Conservation (phyloP, 306 rosid genomes). For the Astragalus glycyphyllos region DNA sequence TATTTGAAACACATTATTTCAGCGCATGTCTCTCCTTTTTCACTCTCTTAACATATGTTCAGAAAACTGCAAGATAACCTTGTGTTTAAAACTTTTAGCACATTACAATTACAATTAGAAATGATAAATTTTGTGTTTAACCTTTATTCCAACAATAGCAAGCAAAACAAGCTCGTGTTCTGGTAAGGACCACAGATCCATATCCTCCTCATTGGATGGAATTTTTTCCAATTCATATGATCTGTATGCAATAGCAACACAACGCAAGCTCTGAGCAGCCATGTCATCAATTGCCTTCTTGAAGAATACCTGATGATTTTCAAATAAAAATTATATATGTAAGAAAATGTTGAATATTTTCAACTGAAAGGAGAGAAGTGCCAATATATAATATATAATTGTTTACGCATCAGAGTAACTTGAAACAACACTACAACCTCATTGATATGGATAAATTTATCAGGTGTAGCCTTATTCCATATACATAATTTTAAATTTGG, state of each 20-base stretch:
- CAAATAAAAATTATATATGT: conserved; percentile 11
- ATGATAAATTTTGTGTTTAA: conserved; percentile 35
- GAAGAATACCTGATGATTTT: conserved; percentile 64
- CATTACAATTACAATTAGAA: conserved; percentile 8
- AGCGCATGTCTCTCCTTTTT: too few species aligned
- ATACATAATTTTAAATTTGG: neutral
- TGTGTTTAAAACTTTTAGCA: neutral
- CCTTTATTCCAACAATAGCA: conserved; percentile 96
- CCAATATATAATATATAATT: neutral
- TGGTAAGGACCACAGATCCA: conserved; percentile 84
- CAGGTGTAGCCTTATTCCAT: conserved; percentile 16
- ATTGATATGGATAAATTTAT: conserved; percentile 27
- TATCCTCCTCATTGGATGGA: conserved; percentile 70
- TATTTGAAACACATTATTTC: too few species aligned
- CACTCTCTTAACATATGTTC: neutral
- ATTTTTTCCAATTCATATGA: conserved; percentile 65
- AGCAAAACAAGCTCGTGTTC: conserved; percentile 84
- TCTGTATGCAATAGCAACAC: conserved; percentile 92
- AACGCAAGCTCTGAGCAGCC: conserved; percentile 93
- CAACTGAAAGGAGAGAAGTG: neutral
- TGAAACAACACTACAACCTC: conserved; percentile 34
- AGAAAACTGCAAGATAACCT: conserved; percentile 15
- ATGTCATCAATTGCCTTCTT: conserved; percentile 70
- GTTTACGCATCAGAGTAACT: conserved; percentile 25
- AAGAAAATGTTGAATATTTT: conserved; percentile 11